Evolutionary conservation across 306 rosid species (phyloP).

Genomic region (Castanea mollissima): DNA sequence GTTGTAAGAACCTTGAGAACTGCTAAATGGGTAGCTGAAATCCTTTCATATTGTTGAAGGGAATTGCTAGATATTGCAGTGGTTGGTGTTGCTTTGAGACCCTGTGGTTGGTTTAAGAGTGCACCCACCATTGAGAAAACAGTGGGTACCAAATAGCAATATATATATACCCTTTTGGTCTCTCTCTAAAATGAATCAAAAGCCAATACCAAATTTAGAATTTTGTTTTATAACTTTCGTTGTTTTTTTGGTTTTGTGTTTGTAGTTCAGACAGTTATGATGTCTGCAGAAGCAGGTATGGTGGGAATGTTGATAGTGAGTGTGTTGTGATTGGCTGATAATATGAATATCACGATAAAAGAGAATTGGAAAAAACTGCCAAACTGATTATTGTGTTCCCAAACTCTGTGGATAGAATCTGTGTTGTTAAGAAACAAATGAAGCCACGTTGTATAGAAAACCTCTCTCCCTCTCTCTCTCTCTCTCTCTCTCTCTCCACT

Average conservation of each 20-base stretch:
- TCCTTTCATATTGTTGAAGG: conserved; percentile 20
- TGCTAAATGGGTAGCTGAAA: conserved; percentile 36
- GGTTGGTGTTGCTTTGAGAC: conserved; percentile 28
- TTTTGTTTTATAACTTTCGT: neutral
- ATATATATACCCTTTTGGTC: neutral
- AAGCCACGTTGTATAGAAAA: neutral
- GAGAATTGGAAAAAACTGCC: neutral
- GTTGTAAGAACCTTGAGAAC: conserved; percentile 40
- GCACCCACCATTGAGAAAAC: conserved; percentile 59
- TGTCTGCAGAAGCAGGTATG: conserved; percentile 4
- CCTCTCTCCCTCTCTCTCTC: neutral
- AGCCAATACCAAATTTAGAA: conserved; percentile 6
- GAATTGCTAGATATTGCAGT: conserved; percentile 27
- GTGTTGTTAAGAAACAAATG: neutral
- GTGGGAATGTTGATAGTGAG: conserved; percentile 26
- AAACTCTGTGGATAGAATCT: conserved; percentile 41
- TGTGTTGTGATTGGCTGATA: conserved; percentile 36
- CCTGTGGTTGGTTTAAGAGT: conserved; percentile 39
- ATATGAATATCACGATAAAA: conserved; percentile 4
- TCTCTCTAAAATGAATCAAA: neutral
- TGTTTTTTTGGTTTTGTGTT: neutral
- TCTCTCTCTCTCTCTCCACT: neutral
- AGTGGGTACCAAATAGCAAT: conserved; percentile 22
- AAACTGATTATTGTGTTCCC: neutral
- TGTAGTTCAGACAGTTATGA: conserved; percentile 6